Evolutionary conservation across 2,329 filamentous ascomycete species (phyloP).

Genomic region (Phialophora tarda): DNA sequence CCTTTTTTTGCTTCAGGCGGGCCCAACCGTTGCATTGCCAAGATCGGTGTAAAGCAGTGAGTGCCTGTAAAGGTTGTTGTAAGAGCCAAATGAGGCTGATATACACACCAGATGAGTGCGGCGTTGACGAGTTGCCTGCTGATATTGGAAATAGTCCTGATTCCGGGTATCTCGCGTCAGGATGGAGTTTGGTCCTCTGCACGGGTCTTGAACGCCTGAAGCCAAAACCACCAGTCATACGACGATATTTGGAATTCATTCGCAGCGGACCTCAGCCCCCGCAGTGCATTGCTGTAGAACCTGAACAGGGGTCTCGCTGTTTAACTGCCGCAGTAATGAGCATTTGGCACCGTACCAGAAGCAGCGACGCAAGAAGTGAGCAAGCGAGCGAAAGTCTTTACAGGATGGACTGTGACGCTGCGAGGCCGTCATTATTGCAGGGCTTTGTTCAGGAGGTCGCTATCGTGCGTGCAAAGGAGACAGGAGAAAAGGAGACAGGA

Average conservation of each 20-base stretch:
- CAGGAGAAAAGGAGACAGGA: no score
- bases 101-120: not conserved
- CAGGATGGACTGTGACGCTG: no score
- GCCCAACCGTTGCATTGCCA: not conserved
- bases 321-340: not conserved
- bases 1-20: not conserved
- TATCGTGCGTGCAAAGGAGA: no score
- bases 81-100: not conserved
- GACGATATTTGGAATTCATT: not conserved
- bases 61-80: not conserved
- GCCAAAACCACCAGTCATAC: not conserved
- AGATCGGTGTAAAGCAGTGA: not conserved
- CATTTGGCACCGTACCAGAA: no score
- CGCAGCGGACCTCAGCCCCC: not conserved
- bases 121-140: not conserved
- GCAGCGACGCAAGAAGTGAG: no score
- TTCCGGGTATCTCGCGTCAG: not conserved
- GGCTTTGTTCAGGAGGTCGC: no score
- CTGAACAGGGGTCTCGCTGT: not conserved
- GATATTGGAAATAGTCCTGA: not conserved
- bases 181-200: not conserved
- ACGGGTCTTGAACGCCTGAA: not conserved
- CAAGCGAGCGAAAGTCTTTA: no score
- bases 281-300: not conserved
- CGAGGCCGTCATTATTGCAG: no score